Evolutionary conservation across 2,329 filamentous ascomycete genomes (phyloP).

Genomic region (Trichoderma harzianum): DNA sequence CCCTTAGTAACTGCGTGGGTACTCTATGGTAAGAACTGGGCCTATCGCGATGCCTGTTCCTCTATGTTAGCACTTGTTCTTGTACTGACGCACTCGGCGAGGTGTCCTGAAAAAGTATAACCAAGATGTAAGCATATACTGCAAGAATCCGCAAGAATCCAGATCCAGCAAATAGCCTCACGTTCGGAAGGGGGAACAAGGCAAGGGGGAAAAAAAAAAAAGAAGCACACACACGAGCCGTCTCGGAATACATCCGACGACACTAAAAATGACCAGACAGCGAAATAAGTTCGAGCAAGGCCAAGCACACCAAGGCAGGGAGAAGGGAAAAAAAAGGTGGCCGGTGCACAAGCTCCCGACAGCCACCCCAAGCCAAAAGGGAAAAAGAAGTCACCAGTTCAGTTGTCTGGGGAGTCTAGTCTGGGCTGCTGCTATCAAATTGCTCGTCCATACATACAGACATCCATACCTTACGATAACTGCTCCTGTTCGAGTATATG

Average conservation of each 20-base stretch:
- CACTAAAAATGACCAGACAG: background rate
- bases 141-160: background rate
- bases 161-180: background rate
- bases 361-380: background rate
- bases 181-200: background rate
- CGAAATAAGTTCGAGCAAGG: background rate
- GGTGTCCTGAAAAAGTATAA: background rate
- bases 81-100: background rate
- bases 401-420: background rate
- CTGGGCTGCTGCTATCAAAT: background rate
- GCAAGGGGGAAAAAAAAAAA: background rate
- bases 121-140: background rate
- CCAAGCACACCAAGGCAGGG: background rate
- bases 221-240: background rate
- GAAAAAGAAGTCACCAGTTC: background rate
- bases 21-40: no score
- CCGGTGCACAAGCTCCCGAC: slow-evolving; percentile 8
- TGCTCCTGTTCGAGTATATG: background rate
- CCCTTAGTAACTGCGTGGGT: background rate
- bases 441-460: background rate
- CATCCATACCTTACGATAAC: background rate
- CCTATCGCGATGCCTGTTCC: no score
- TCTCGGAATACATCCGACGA: slow-evolving; percentile 7
- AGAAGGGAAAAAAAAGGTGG: background rate
- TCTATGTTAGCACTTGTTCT: no score